Base-by-base conservation (phyloP, 352 stramenopile genomes). In the Phytophthora pisi region DNA sequence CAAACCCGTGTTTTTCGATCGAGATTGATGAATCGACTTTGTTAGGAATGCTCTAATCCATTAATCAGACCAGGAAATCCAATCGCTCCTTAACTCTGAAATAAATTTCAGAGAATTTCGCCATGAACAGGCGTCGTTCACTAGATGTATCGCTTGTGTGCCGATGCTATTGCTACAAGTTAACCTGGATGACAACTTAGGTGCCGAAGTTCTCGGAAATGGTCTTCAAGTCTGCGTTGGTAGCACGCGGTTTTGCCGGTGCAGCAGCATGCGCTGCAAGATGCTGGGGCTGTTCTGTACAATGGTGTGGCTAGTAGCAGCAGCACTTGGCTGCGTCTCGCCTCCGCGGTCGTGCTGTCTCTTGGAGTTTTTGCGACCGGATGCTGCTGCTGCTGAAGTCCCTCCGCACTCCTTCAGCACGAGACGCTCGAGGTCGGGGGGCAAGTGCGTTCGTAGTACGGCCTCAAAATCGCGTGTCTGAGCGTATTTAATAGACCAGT, bases 201-300 rank as follows among this genome's bases (percentile, higher is more conserved):
- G 10, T 16, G 34, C 31, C 31, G 11, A 15, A 38, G 9, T 13
- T 13, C 10, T 15, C 4, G 11, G 9, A 5, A 38, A n/a, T 42
- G 4, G 16, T 16, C 36, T 46, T 46, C 60, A 71, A 16, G 31
- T 56, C 24, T 71, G 52, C 3, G 38, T 36, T 31, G 64, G 78
- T 7, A 77, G 42, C 28, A 89, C 70, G n/a, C 78, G 81, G 18
- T 85, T 87, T 54, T 87, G 71, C 10, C 81, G 74, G 30, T 89
- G 81, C 10, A 74, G 36, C 1, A 89, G 71, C 78, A 89, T 89
- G 9, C 81, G 81, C 58, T 89, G 81, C 16, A 89, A 54, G 49
- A 88, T 89, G 30, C 78, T 88, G 3, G 69, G 61, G 28, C 77
- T 69, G 46, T 36, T 67, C 13, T 59, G 64, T 20, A 65, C 63